Conservation (phyloP, 2,329 filamentous ascomycete species). For the Sordariomycetes sp. region DNA sequence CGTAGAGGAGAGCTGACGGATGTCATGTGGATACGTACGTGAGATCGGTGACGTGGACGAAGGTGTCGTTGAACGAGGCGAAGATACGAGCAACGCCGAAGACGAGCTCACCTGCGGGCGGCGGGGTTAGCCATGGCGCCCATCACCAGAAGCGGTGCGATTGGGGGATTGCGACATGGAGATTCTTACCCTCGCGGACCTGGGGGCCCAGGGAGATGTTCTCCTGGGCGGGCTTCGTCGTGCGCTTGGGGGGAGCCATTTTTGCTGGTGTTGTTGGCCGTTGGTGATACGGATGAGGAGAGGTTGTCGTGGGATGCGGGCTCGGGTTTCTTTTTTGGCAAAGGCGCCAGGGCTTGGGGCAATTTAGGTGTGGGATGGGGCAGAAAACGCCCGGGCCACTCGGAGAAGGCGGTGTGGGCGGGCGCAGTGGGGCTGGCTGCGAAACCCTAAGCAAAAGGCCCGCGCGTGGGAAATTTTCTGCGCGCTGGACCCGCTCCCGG, state of each 20-base stretch:
- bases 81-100: conserved; percentile 98
- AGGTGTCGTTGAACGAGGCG: conserved; percentile 87
- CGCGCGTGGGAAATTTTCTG: not conserved
- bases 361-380: conserved; percentile 18
- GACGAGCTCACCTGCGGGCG: conserved; percentile 71
- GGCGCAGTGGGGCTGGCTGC: not conserved
- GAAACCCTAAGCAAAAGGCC: conserved; percentile 4
- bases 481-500: not conserved
- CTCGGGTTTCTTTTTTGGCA: not conserved
- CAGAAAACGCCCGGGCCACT: conserved; percentile 18
- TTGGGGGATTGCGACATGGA: not conserved
- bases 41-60: conserved; percentile 99
- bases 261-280: conserved; percentile 31
- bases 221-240: conserved; percentile 74
- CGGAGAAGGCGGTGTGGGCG: conserved; percentile 10
- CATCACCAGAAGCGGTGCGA: not conserved
- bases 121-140: conserved; percentile 13
- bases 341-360: not conserved
- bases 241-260: conserved; percentile 96
- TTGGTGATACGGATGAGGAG: conserved; percentile 5
- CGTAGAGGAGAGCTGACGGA: too few species aligned
- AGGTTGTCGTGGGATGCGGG: conserved; percentile 1
- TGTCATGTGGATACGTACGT: conserved; percentile 44
- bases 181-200: conserved; percentile 74
- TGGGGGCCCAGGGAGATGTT: conserved; percentile 98